Conservation (phyloP, 2,329 filamentous ascomycete species). For the Penicillium sp. region DNA sequence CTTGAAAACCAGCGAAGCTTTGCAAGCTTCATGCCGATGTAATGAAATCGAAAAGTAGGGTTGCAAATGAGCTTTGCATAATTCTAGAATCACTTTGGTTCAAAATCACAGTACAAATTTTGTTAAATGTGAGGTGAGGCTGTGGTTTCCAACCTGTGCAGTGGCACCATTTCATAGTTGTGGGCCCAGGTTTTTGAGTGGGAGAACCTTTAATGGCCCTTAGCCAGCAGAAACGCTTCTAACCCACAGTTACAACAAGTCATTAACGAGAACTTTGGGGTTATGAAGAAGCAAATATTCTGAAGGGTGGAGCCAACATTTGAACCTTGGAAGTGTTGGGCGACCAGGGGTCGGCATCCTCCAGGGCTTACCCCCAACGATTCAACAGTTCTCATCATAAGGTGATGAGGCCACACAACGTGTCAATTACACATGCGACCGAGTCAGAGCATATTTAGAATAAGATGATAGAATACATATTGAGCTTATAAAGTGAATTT, state of each 20-base stretch:
- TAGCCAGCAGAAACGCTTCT: too few species aligned
- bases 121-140: too few species aligned
- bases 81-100: too few species aligned
- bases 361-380: not conserved
- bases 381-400: constrained; percentile 1
- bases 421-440: constrained; percentile 6
- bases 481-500: not conserved
- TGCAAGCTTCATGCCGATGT: too few species aligned
- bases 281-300: not conserved
- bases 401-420: not conserved
- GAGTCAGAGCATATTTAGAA: not conserved
- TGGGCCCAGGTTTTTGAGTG: too few species aligned
- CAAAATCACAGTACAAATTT: too few species aligned
- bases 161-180: too few species aligned
- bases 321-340: not conserved
- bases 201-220: too few species aligned
- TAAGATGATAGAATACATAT: not conserved
- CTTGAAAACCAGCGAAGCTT: too few species aligned
- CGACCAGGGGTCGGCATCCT: not conserved
- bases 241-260: not conserved
- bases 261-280: not conserved
- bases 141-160: too few species aligned
- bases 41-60: too few species aligned
- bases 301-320: not conserved
- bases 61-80: too few species aligned